Conservation (phyloP, 2,329 filamentous ascomycete species). For the Diaporthe sp. region DNA sequence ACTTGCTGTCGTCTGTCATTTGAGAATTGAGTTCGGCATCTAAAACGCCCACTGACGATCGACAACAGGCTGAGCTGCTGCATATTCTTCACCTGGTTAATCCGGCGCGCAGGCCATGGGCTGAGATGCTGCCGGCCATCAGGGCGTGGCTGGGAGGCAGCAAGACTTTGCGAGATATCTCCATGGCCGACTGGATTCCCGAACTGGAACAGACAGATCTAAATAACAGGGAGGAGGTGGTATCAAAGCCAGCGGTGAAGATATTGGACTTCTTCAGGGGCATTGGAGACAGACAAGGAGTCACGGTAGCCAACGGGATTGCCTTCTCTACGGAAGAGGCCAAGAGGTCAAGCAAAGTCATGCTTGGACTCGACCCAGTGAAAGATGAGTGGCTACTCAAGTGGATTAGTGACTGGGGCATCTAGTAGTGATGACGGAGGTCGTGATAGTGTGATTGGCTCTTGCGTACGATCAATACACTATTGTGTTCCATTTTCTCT, state of each 20-base stretch:
- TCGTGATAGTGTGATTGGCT: no score
- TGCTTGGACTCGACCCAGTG: background rate
- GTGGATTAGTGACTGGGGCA: conserved; percentile 27
- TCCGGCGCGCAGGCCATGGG: conserved; percentile 20
- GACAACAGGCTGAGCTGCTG: background rate
- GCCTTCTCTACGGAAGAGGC: conserved; percentile 9
- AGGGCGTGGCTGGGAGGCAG: conserved; percentile 6
- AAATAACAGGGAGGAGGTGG: background rate
- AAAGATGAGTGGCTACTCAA: conserved; percentile 30
- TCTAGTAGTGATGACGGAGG: background rate
- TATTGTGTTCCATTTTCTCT: no score
- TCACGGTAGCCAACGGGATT: conserved; percentile 9
- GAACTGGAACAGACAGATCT: background rate
- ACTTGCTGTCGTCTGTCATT: conserved; percentile 39
- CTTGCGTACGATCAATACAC: no score
- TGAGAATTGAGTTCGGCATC: conserved; percentile 40
- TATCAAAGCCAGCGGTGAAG: conserved; percentile 26
- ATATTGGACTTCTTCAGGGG: conserved; percentile 31
- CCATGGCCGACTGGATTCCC: conserved; percentile 19
- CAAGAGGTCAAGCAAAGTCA: background rate
- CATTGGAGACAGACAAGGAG: conserved; percentile 12
- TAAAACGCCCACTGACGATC: no score
- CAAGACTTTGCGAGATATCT: background rate
- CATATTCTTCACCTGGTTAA: conserved; percentile 28
- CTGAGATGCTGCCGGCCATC: background rate